Evolutionary conservation across 306 rosid species (phyloP), one percentile per base, ranked within the genome.

Genomic region (Astragalus membranaceus): DNA sequence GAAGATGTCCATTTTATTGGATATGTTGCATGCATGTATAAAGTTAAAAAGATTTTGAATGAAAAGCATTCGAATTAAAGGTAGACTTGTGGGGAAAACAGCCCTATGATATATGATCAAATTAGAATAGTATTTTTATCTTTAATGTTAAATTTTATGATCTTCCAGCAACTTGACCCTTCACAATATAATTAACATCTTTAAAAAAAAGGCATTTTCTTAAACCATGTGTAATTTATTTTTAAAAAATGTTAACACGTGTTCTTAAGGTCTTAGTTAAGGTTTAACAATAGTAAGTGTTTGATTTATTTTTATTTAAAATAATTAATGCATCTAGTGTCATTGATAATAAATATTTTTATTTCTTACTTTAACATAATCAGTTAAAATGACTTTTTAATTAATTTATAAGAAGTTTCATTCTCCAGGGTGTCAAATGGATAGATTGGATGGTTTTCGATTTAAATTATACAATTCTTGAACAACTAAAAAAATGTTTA

Each of bases 31-130:
- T 79, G 83, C 71, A 80, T 46, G 55, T 6, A 68, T 72, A 73
- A 77, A 69, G 74, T 33, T 30, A 3, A 29, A 67, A 71, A 71
- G 71, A 77, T 63, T 26, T 69, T 47, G 50, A 49, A 64, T 43
- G 30, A 75, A 80, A 69, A 75, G 70, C 63, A 57, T 81, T 36
- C 11, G 14, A 73, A 64, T 64, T 78, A 78, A 82, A 78, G 75
- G 58, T 16, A n/a, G n/a, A 42, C 36, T 41, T 52, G 5, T 23
- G 73, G 78, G 72, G 47, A 56, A 73, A 73, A 77, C 74, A 73
- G 48, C 50, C 29, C 70, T 68, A 49, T 26, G 35, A 66, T 73
- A 35, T 50, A 66, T 67, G 55, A 73, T 63, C 52, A 53, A 41
- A 61, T 53, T 41, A 32, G 7, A 43, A 32, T 56, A 55, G 42